Base-by-base conservation (phyloP, 2,329 filamentous ascomycete species). In the Penicillium sp. region DNA sequence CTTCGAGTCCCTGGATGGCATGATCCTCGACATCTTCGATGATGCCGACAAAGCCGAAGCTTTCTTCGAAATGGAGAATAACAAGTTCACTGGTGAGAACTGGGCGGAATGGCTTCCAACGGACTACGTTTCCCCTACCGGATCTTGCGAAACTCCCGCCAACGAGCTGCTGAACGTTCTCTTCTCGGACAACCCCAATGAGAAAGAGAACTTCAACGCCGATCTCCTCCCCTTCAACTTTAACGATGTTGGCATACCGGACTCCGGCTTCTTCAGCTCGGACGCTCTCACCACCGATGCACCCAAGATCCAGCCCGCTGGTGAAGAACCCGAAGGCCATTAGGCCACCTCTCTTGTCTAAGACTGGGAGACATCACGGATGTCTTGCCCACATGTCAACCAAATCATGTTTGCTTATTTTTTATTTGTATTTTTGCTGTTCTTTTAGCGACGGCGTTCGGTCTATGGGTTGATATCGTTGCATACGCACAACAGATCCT, bases 11-110 rank as follows among this genome's bases (percentile, higher is more conserved):
- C 65, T 75, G 38, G 69, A 75, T 52, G 68, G 67, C 26, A 70
- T 74, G 61, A 66, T 75, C 11, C 64, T 73, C 38, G 69, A 74
- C 52, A 75, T 76, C 26, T 73, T 76, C 37, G 70, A 74, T 19
- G 63, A 71, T n/a, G 61, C 58, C 50, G 37, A 57, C 58, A 28
- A 70, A 16, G 53, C 64, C 10, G 65, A 72, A 41, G 59, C 66
- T 1, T 65, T 70, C 37, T 67, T 72, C 37, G 36, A 46, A 19
- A 60, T 75, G 19, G 66, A 64, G 26, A 61, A 63, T 14, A 53
- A 60, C 16, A 68, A 70, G 44, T 60, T 57, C 42, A 55, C 55
- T 12, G 61, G 59, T 48, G 62, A 63, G 31, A 65, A 66, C 59
- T 76, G 74, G 74, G 62, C 66, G 1, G 70, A 74, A 51, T 75